Evolutionary conservation across 2,329 filamentous ascomycete species (phyloP), one percentile per base, ranked within the genome.

Genomic region (Exophiala calicioides): DNA sequence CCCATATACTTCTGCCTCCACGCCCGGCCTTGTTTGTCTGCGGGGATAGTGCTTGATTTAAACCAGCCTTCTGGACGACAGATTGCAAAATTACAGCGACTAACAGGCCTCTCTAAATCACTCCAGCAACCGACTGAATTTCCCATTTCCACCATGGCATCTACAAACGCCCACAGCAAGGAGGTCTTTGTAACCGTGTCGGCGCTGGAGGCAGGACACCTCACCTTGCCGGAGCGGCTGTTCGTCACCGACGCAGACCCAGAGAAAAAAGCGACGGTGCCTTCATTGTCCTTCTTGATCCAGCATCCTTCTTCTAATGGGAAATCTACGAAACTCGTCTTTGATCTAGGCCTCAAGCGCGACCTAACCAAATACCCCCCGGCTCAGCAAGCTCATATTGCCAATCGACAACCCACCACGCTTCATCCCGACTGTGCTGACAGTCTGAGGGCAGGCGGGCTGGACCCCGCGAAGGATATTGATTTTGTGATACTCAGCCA

Each of bases 271-370:
- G 65, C 65, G 3, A 77, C 73, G 3, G 76, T 79, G 0, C 77
- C 77, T 1, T 79, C 75, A 0, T 64, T 80, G 2, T 70, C 71
- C 1, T 81, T 80, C 55, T 65, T 81, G 2, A 69, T 80, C 24
- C 69, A 66, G 19, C 77, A 80, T 51, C 66, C 68, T 2, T 63
- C 69, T 3, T 19, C 46, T 1, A 42, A 51, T 41, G 44, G 41
- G 4, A 41, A 52, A 32, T 32, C 40, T 36, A 41, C 47, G n/a
- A 56, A 45, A 59, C 63, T 79, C 5, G 61, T 80, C 51, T 80
- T 80, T 60, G 77, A 80, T 55, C 69, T 81, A 6, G 76, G 77
- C 6, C 62, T 79, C 15, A 73, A 76, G 41, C 68, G 71, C 33
- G 65, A 75, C 21, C 53, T 71, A 9, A 51, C 60, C 4, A 63